Evolutionary conservation across 228 moss, liverwort and hornwort genomes (phyloP), one percentile per base, ranked within the genome.

Genomic region (Sphagnum fallax): DNA sequence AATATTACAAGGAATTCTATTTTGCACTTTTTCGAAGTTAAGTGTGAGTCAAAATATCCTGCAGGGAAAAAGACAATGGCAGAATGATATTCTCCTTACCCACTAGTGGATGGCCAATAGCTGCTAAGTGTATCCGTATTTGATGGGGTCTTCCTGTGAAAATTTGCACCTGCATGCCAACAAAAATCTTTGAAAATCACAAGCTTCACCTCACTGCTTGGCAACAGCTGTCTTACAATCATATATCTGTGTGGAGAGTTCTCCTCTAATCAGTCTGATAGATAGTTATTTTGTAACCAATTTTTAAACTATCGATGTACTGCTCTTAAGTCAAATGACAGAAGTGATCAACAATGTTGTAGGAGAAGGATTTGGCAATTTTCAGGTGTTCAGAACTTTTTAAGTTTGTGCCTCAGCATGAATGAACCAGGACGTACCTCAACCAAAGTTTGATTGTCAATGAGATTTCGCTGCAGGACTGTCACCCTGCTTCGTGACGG

Each of bases 61-160:
- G 55, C 55, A 55, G 8, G 55, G 12, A 55, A 55, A 4, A 55
- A 12, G 55, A 8, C 8, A 55, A 12, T 55, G 12, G 55, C 12
- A 12, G 55, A 55, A 55, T 32, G 32, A 32, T 32, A 32, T 32
- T 32, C 32, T 32, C 32, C 55, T 12, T 58, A 95, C 92, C 95
- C 70, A 89, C 72, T 67, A 95, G 65, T 52, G 92, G 92, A 75
- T 95, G 89, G 48, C 90, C 90, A 50, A 89, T 69, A 68, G 87
- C 87, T 53, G 95, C 95, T 63, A 95, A 74, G 77, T 95, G 95
- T 75, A 95, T 95, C 73, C 92, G 85, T 70, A 95, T 95, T 82
- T 95, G 95, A 87, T 95, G 95, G 4, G 92, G 87, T 72, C 92
- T 89, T 52, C 95, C 92, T 11, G 95, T 95, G 58, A 70, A 81